Evolutionary conservation across 495 filamentous ascomycete genomes (phyloP).

Genomic region (Opeltia flavorubescens): DNA sequence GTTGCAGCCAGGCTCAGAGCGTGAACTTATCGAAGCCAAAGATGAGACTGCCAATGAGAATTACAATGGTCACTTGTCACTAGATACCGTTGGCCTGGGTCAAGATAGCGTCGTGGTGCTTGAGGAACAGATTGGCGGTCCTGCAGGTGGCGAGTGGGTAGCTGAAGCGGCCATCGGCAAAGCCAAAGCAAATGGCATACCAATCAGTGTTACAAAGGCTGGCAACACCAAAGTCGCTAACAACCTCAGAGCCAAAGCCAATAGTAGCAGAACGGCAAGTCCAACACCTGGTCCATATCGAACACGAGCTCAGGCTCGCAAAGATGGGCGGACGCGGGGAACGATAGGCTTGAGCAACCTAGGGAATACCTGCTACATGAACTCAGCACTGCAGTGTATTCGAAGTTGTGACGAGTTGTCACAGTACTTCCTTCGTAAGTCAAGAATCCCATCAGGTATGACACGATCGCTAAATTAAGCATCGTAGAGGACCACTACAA

Average conservation of each 20-base stretch:
- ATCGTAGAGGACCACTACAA: slow-evolving; percentile 48
- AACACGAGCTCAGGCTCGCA: slow-evolving; percentile 52
- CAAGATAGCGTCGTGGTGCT: slow-evolving; percentile 58
- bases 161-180: slow-evolving; percentile 36
- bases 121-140: slow-evolving; percentile 53
- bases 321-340: slow-evolving; percentile 50
- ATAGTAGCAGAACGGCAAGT: slow-evolving; percentile 54
- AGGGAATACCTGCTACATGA: slow-evolving; percentile 98
- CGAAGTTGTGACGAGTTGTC: slow-evolving; percentile 83
- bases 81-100: slow-evolving; percentile 49
- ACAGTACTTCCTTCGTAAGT: slow-evolving; percentile 67
- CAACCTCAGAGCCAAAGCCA: slow-evolving; percentile 25
- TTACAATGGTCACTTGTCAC: slow-evolving; percentile 56
- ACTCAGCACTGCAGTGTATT: slow-evolving; percentile 88
- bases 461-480: slow-evolving; percentile 16
- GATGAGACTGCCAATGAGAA: slow-evolving; percentile 65
- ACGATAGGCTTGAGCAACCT: slow-evolving; percentile 75
- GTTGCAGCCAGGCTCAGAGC: slow-evolving; percentile 51
- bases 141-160: slow-evolving; percentile 44
- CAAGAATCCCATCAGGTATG: neutral
- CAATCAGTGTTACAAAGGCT: slow-evolving; percentile 25
- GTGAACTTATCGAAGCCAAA: slow-evolving; percentile 51
- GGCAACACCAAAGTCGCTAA: slow-evolving; percentile 17
- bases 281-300: slow-evolving; percentile 34
- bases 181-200: slow-evolving; percentile 23